phyloP scores from a whole-genome alignment of 2,329 filamentous ascomycete species.

The Botrytis sinoallii region DNA sequence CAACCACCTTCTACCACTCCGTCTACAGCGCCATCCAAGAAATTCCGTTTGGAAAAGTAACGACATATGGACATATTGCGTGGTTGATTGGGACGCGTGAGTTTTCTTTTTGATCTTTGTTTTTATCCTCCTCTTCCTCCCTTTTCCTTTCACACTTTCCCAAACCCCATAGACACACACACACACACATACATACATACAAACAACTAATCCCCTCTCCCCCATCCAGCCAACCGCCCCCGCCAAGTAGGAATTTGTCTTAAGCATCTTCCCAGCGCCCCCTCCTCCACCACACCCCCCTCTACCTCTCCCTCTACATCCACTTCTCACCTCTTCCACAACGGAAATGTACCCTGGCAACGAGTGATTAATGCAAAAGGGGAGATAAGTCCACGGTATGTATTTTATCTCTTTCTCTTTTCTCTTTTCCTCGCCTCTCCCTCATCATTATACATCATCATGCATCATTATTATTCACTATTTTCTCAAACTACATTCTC shows the following conservation, averaged over 20 bases:
- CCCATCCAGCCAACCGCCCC: constrained; percentile 58
- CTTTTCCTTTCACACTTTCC: no score
- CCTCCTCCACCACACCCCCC: no score
- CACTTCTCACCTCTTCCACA: constrained; percentile 48
- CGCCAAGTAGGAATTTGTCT: constrained; percentile 88
- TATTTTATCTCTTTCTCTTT: not conserved
- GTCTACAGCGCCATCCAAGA: constrained; percentile 85
- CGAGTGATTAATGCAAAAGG: constrained; percentile 87
- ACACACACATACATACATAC: no score
- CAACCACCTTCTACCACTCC: constrained; percentile 67
- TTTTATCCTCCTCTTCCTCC: no score
- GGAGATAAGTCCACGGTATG: constrained; percentile 76
- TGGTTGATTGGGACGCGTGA: constrained; percentile 68
- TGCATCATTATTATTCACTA: no score
- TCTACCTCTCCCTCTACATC: not conserved
- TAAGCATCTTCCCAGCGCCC: constrained; percentile 67
- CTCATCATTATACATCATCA: no score
- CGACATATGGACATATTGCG: constrained; percentile 82
- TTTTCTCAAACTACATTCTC: no score
- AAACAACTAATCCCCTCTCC: constrained; percentile 44
- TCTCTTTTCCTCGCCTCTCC: no score
- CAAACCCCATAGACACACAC: no score
- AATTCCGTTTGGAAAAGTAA: constrained; percentile 79
- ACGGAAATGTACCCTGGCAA: constrained; percentile 87
- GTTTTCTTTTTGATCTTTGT: constrained; percentile 33